Evolutionary conservation across 768 basidiomycete genomes (phyloP).

Genomic region (Psilocybe subaeruginosa): DNA sequence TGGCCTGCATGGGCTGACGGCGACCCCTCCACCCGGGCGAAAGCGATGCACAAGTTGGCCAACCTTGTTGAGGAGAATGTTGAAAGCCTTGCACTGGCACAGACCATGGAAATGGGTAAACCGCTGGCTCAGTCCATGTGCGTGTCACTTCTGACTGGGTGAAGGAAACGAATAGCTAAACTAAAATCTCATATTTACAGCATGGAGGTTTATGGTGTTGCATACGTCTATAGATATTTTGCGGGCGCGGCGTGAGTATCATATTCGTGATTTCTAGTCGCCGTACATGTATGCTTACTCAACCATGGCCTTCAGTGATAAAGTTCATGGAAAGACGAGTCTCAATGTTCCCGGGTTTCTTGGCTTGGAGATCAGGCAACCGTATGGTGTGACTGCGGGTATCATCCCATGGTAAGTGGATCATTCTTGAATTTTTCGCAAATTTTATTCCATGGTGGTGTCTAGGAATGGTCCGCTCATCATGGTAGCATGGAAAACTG

Average conservation of each 20-base stretch:
- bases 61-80: constrained; percentile 30
- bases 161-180: neutral
- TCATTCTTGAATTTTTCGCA: neutral
- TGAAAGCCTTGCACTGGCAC: constrained; percentile 33
- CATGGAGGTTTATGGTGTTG: constrained; percentile 19
- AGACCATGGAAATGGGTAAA: constrained; percentile 56
- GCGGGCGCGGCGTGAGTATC: constrained; percentile 1
- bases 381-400: neutral
- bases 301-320: neutral
- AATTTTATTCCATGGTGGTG: neutral
- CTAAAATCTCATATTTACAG: neutral
- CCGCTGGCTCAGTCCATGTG: neutral
- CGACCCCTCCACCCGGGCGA: constrained; percentile 21
- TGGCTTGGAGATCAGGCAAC: neutral
- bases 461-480: constrained; percentile 3
- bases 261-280: neutral
- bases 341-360: constrained; percentile 3
- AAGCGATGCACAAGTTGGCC: constrained; percentile 33
- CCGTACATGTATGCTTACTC: neutral
- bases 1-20: constrained; percentile 8
- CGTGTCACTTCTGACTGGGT: neutral
- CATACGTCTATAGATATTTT: neutral
- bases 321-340: constrained; percentile 3
- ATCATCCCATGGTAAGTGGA: constrained; percentile 6
- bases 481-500: constrained; percentile 6